A percentile compares a stretch with the other conserved stretches of the same genome.
These are phyloP conservation scores for Picea sitchensis DNA, from an alignment of 75 land plant genomes.

Conservation along the genomic window DNA sequence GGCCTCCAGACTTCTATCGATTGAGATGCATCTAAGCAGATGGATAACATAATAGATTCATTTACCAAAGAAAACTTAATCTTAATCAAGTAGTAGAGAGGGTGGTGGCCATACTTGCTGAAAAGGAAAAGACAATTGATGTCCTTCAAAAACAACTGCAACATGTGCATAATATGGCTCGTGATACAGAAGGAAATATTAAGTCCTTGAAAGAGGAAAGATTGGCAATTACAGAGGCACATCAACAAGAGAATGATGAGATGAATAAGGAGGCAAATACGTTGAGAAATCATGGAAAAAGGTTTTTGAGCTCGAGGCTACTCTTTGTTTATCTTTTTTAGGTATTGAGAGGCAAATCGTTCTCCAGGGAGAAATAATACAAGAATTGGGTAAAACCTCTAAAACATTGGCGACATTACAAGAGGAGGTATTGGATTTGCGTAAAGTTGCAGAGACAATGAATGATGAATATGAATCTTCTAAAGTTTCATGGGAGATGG, in stretches of 20 bases:
- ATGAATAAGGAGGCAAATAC: too few relatives aligned
- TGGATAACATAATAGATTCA: too few relatives aligned
- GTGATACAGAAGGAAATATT: conserved; percentile 65
- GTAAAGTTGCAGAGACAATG: conserved; percentile 39
- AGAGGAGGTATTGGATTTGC: conserved; percentile 45
- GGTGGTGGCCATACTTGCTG: conserved; percentile 30
- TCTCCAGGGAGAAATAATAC: conserved; percentile 88
- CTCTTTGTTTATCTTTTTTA: conserved; percentile 2
- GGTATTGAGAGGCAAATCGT: conserved; percentile 46
- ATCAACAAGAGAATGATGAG: conserved; percentile 40
- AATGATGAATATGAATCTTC: conserved; percentile 62
- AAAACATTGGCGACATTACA: conserved; percentile 46
- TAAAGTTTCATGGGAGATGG: too few relatives aligned
- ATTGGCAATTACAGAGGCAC: conserved; percentile 48
- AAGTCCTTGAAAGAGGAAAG: conserved; percentile 68
- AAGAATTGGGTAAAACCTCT: conserved; percentile 73
- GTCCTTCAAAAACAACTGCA: conserved; percentile 54
- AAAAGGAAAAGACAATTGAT: conserved; percentile 56
- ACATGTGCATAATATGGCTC: conserved; percentile 42
- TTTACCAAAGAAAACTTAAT: conserved; percentile 3
- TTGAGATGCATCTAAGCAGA: too few relatives aligned
- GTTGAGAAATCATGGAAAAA: conserved; percentile 9
- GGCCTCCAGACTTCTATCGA: too few relatives aligned
- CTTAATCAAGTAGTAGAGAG: conserved; percentile 33
- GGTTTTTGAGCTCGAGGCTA: conserved; percentile 11